Evolutionary conservation across 179 eudicot species (phyloP), one percentile per base, ranked within the genome.

Genomic region (Gypsophila paniculata): DNA sequence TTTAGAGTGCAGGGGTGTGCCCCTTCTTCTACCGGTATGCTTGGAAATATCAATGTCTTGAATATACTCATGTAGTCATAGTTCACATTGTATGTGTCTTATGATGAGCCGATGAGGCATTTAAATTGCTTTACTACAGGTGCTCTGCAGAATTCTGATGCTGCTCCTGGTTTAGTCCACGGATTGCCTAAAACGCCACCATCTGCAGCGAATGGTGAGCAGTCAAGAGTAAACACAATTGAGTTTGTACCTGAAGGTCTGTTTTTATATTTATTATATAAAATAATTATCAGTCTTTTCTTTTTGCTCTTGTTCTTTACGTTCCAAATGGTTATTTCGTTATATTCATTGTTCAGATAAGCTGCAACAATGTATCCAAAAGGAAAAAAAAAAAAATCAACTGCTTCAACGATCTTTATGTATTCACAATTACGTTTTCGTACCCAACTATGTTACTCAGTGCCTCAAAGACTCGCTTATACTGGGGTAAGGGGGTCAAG

Each of bases 1-100:
- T 88, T 91, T 44, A 85, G 79, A 79, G 90, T 87, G 21, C 81
- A 75, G 46, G 86, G 80, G 72, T 86, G 86, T 87, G 73, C 69
- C 70, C 86, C 90, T 75, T 58, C 76, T 49, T 75, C 87, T 60
- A 54, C 76, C 71, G 87, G 87, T 89, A 72, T 39, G 46, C 29
- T 0, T 29, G 49, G 7, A 1, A 58, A 42, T 58, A 52, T 2
- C 18, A 5, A 63, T 49, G 29, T 25, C 8, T 23, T 64, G 22
- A 49, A 26, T 17, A 12, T 39, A 46, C 52, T 46, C 52, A 46
- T 13, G 52, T 67, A 21, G 17, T 68, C 21, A 0, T 52, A 1
- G 11, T 39, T 32, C 8, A 0, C 32, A 0, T 52, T 57, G 52
- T 77, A 51, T 36, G 38, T 73, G 15, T 52, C n/a, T 0, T 26